Evolutionary conservation across 352 stramenopile genomes (phyloP), one percentile per base, ranked within the genome.

Genomic region (Pythium angustatum): DNA sequence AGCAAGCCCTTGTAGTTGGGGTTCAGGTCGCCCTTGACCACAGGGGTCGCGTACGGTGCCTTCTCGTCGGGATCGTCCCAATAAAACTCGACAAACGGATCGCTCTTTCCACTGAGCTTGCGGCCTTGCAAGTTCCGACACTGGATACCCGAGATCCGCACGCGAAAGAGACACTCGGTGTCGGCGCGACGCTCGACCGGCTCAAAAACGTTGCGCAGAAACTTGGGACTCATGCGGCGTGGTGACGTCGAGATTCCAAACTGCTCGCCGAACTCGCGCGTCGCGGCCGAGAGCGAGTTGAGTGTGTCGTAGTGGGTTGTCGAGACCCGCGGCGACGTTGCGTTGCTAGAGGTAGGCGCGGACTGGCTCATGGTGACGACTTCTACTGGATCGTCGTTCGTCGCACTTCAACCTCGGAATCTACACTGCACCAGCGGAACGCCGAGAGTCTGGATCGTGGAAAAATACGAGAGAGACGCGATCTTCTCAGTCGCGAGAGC

Each of bases 1-100:
- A 94, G 73, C 47, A 94, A 55, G 8, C 87, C 87, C 62, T 96
- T 96, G 69, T 88, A 96, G 60, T 93, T 96, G 14, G 87, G 87
- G 55, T 96, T 96, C 55, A 96, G 73, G 48, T 96, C 87, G 33
- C 72, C 76, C 52, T 94, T 94, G 57, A 96, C 87, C 49, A 94
- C 83, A 7, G 87, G 87, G 28, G 87, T 96, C 19, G 74, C 71
- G 67, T 92, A 96, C 43, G 86, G 85, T 8, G 78, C 66, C 21
- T 75, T 77, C 62, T 89, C 80, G 3, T 89, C 75, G 3, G 76
- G 68, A 55, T 91, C 83, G 57, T 93, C 87, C 87, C 87, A 96
- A 55, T 85, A 90, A 63, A 96, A 94, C 66, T 94, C 87, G 28
- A 96, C 87, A 64, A 91, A 96, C 17, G 87, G 85, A 69, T 94